Evolutionary conservation across 805 yeast genomes (phyloP), one percentile per base, ranked within the genome.

Genomic region (Novakomyces olei): DNA sequence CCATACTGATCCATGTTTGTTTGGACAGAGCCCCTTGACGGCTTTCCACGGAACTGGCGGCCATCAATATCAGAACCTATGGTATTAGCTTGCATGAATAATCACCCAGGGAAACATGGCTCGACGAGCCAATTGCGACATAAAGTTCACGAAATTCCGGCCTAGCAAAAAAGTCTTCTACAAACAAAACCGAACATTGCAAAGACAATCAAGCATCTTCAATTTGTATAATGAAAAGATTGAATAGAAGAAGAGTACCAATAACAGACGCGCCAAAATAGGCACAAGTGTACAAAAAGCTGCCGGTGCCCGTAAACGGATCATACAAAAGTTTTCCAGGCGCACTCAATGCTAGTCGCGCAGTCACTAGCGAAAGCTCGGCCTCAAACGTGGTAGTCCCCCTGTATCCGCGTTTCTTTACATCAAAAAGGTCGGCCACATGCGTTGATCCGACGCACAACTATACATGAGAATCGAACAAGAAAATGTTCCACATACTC

Each of bases 301-400:
- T 79, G 0, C 98, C 98, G 0, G 98, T 88, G 0, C 98, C 98
- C 3, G 78, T 80, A 55, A 88, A 88, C 16, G 98, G 98, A 52
- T 88, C 98, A 47, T 79, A 85, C 47, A 76, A 67, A 3, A 81
- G 46, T 34, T 70, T 65, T 0, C 73, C 75, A 0, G 63, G 58
- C 24, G 50, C 59, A 9, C 74, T 79, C 39, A 76, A 81, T 0
- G 77, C 93, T 33, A 88, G 62, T 45, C 85, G 88, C 45, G 92
- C 77, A 19, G 91, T 74, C 10, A 83, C 74, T 30, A 88, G 54
- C 0, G 95, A 70, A 37, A 88, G 56, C 47, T 88, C 96, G 0
- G 94, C 92, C 43, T 88, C 98, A 53, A 88, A 88, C 12, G 94
- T 79, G 0, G 98, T 88, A 5, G 98, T 88, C 2, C 98, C 98